phyloP scores from a whole-genome alignment of 495 filamentous ascomycete species.

The Wilcoxina mikolae region DNA sequence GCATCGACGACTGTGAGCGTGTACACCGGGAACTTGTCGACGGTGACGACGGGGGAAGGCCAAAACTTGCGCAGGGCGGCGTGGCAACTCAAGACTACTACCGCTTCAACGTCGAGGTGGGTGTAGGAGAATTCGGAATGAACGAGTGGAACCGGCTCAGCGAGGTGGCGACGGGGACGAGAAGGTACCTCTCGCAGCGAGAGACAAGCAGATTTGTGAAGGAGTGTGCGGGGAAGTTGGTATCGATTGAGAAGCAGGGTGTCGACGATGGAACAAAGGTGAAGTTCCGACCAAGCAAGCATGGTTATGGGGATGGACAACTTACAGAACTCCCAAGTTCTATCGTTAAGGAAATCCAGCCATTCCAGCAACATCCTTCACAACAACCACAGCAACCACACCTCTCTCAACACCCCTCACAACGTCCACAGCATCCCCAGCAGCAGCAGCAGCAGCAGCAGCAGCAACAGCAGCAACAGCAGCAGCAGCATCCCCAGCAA shows the following conservation, averaged over 20 bases:
- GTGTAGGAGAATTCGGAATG: conserved; percentile 96
- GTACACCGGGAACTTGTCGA: conserved; percentile 73
- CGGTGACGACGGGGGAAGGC: conserved; percentile 30
- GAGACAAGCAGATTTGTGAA: conserved; percentile 33
- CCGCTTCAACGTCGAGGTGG: conserved; percentile 91
- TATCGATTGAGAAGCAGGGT: neutral
- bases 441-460: neutral
- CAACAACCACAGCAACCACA: neutral
- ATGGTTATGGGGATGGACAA: neutral
- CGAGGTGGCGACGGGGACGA: conserved; percentile 84
- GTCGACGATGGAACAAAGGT: conserved; percentile 4
- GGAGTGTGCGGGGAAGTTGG: conserved; percentile 23
- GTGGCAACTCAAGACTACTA: conserved; percentile 88
- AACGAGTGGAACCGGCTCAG: conserved; percentile 91
- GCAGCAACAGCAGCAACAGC: neutral
- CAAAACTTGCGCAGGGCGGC: conserved; percentile 58
- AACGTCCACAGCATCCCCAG: neutral
- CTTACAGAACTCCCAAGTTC: neutral
- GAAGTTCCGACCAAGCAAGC: neutral
- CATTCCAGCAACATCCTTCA: neutral
- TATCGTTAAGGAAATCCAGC: too few relatives aligned
- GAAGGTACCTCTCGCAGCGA: conserved; percentile 59
- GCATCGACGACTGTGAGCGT: conserved; percentile 89
- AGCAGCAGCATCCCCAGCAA: neutral
- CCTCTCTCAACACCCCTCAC: neutral